phyloP scores from a whole-genome alignment of 768 basidiomycete genomes.

The Mycena kentingensis region DNA sequence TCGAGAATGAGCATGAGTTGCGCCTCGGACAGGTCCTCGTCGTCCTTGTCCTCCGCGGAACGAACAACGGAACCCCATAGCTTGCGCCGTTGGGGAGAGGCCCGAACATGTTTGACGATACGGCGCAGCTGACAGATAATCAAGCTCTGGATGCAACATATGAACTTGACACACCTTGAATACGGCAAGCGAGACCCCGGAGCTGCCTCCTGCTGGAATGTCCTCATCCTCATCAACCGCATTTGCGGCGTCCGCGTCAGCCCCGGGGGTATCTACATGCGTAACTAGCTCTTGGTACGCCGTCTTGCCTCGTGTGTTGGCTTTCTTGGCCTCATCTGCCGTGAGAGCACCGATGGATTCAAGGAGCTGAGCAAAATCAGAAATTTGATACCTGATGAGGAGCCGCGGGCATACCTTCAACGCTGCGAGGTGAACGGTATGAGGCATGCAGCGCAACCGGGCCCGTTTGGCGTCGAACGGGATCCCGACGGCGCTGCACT shows the following conservation, averaged over 20 bases:
- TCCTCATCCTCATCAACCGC: slow-evolving; percentile 20
- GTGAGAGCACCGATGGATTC: slow-evolving; percentile 28
- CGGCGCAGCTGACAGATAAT: slow-evolving; percentile 18
- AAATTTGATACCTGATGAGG: background rate
- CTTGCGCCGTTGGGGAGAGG: slow-evolving; percentile 21
- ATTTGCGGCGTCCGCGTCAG: slow-evolving; percentile 1
- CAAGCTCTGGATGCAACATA: background rate
- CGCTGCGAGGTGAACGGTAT: slow-evolving; percentile 29
- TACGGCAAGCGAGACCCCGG: too few species aligned
- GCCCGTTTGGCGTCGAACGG: slow-evolving; percentile 17
- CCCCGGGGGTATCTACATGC: background rate
- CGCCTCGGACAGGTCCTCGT: background rate
- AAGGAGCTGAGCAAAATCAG: slow-evolving; percentile 26
- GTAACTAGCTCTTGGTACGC: slow-evolving; percentile 17
- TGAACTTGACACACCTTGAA: background rate
- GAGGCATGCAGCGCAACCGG: slow-evolving; percentile 30
- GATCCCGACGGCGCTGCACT: slow-evolving; percentile 7
- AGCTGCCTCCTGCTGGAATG: slow-evolving; percentile 6
- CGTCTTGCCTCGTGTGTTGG: background rate
- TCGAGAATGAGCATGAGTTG: slow-evolving; percentile 33
- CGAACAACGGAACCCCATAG: slow-evolving; percentile 10
- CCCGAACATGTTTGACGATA: slow-evolving; percentile 17
- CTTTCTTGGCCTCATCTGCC: too few species aligned
- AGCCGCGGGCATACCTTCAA: slow-evolving; percentile 20
- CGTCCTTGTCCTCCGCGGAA: background rate